Conservation (phyloP, 495 filamentous ascomycete species). For the Extremus antarcticus region DNA sequence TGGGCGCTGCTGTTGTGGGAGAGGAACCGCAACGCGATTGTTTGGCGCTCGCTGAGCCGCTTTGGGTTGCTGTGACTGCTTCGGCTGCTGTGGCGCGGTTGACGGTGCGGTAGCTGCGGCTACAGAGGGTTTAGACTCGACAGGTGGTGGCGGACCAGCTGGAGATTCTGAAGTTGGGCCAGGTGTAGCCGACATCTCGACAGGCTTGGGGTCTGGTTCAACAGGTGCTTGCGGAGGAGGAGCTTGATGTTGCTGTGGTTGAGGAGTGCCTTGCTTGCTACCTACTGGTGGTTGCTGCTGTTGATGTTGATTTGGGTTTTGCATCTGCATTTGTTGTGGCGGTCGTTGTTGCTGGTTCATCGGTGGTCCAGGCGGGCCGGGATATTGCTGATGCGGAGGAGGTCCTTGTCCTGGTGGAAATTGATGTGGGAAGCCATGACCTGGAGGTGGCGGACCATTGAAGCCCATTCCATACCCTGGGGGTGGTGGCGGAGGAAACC, state of each 20-base stretch:
- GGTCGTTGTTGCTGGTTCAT: slow-evolving; percentile 5
- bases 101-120: slow-evolving; percentile 30
- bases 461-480: slow-evolving; percentile 20
- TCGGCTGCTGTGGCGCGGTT: slow-evolving; percentile 25
- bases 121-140: slow-evolving; percentile 33
- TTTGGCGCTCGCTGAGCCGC: slow-evolving; percentile 43
- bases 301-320: slow-evolving; percentile 26
- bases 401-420: slow-evolving; percentile 27
- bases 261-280: slow-evolving; percentile 18
- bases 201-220: slow-evolving; percentile 6
- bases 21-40: slow-evolving; percentile 45
- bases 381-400: slow-evolving; percentile 23
- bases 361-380: slow-evolving; percentile 36
- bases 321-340: neutral
- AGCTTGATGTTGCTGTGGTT: slow-evolving; percentile 8
- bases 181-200: slow-evolving; percentile 20
- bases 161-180: slow-evolving; percentile 14
- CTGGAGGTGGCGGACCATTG: slow-evolving; percentile 33
- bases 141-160: slow-evolving; percentile 31
- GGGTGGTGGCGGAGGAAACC: slow-evolving; percentile 52
- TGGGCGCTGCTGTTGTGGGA: slow-evolving; percentile 20
- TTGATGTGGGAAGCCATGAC: slow-evolving; percentile 63
- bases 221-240: slow-evolving; percentile 6
- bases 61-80: slow-evolving; percentile 53
- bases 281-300: slow-evolving; percentile 41